These are phyloP conservation scores for Phytophthora multivora DNA, from an alignment of 352 stramenopile species.

Conservation along the genomic window DNA sequence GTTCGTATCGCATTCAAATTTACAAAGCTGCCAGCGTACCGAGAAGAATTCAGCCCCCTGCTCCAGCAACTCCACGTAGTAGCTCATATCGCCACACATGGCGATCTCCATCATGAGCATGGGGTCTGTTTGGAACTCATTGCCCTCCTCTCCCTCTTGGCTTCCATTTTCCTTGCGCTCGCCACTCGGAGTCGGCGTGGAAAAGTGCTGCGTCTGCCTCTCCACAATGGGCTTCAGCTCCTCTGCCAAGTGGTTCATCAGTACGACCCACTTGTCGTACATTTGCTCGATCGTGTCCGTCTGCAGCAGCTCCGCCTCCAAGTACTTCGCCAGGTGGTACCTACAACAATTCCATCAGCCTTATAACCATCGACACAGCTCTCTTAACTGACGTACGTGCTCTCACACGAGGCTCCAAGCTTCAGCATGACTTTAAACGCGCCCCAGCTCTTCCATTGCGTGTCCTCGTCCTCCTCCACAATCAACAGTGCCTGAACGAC, in stretches of 20 bases:
- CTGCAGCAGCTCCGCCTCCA: slow-evolving; percentile 54
- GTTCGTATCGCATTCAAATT: too few species aligned
- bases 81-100: slow-evolving; percentile 67
- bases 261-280: slow-evolving; percentile 63
- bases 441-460: slow-evolving; percentile 54
- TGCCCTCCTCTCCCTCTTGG: slow-evolving; percentile 1
- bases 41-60: slow-evolving; percentile 82
- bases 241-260: slow-evolving; percentile 63
- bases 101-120: slow-evolving; percentile 41
- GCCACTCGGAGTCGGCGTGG: slow-evolving; percentile 19
- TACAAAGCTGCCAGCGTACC: slow-evolving; percentile 38
- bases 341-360: slow-evolving; percentile 23
- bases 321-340: slow-evolving; percentile 77
- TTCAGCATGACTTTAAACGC: slow-evolving; percentile 62
- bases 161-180: slow-evolving; percentile 12
- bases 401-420: slow-evolving; percentile 67
- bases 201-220: slow-evolving; percentile 39
- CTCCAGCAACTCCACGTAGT: slow-evolving; percentile 76
- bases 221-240: slow-evolving; percentile 56
- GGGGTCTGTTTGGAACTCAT: slow-evolving; percentile 22
- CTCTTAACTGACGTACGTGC: slow-evolving; percentile 42
- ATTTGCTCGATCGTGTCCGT: slow-evolving; percentile 65
- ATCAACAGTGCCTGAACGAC: slow-evolving; percentile 41
- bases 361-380: not conserved
- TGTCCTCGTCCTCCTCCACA: slow-evolving; percentile 47